A percentile compares a stretch with the other conserved stretches of the same genome.
Evolutionary conservation across 345 rosid species (phyloP).

Genomic region (Rhodamnia argentea): DNA sequence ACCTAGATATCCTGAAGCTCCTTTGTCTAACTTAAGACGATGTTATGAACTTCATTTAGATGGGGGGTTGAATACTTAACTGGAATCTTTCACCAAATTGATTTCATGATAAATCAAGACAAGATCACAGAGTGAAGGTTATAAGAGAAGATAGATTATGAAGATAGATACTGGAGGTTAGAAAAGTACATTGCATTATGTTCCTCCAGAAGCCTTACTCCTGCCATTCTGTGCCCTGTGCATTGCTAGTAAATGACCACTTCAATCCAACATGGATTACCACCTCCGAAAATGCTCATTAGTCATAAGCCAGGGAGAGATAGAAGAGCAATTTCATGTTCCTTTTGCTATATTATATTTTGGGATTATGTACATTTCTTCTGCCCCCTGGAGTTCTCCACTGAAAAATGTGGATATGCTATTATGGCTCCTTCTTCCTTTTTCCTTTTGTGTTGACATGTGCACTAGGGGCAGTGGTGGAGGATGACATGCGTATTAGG

Average conservation of each 20-base stretch:
- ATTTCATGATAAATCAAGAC: neutral
- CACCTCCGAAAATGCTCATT: neutral
- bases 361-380: neutral
- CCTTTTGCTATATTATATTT: neutral
- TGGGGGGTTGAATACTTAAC: neutral
- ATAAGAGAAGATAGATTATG: neutral
- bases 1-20: neutral
- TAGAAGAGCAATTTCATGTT: neutral
- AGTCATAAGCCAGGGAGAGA: neutral
- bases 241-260: neutral
- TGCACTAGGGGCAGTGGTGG: neutral
- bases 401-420: neutral
- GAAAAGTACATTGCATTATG: neutral
- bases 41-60: neutral
- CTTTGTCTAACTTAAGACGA: neutral
- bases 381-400: neutral
- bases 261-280: neutral
- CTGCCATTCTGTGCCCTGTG: neutral
- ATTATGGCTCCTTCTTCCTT: neutral
- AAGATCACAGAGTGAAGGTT: neutral
- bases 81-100: neutral
- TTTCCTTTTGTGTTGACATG: neutral
- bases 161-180: neutral
- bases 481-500: neutral
- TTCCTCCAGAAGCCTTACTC: neutral